Evolutionary conservation across 805 yeast genomes (phyloP), one percentile per base, ranked within the genome.

Genomic region (Debaryomyces hansenii): DNA sequence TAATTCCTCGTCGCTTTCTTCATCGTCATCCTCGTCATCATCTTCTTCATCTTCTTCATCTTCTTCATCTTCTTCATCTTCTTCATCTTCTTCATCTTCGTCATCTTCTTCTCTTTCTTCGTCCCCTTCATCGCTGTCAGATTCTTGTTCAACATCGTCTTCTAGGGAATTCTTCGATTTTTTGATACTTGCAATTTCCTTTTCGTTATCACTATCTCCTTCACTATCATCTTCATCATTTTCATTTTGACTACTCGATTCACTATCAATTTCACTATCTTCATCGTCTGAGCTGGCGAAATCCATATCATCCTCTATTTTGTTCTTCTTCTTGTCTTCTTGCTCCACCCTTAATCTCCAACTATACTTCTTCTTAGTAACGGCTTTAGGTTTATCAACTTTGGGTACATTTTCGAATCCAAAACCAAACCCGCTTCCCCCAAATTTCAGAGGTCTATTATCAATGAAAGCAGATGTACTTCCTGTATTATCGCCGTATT

Each of bases 381-480:
- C 44, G 35, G 47, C 50, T 11, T 45, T 40, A 4, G 54, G 38
- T 49, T 64, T 69, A 34, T 67, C 69, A 6, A 80, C 73, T 42
- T 78, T 79, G 32, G 77, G 74, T 3, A 82, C 66, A 58, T 82
- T 77, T 4, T 72, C 64, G 57, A 87, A 87, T 1, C 85, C 87
- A 62, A 86, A 86, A 1, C 95, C 92, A 45, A 77, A 67, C 0
- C 90, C 90, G 28, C 72, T 55, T 0, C 86, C 87, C 4, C 83
- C 83, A 49, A 74, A 69, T 40, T 74, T 76, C 2, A 76, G 65
- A 0, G 92, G 90, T 52, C 96, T 72, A 59, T 83, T 75, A 62
- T 89, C 96, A 11, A 87, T 76, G 53, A 89, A 87, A 3, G 75
- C 59, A 2, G 76, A 67, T 5, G 54, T 47, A 2, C 52, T 42